Evolutionary conservation across 1,284 basidiomycete genomes (phyloP).

Genomic region (Ganoderma sinense): DNA sequence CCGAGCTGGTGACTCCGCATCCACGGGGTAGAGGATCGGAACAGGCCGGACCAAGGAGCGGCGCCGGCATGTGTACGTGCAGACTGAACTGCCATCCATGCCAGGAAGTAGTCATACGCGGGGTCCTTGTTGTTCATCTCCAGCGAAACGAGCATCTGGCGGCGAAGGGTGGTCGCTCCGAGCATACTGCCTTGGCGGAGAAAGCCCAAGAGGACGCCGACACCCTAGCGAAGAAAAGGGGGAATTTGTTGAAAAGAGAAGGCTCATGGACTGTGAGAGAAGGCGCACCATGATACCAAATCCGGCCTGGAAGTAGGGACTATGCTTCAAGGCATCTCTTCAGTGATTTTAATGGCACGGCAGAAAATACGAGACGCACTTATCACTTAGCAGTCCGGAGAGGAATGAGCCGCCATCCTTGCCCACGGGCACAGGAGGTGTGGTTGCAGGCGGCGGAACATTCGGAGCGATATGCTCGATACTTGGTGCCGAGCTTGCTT

Average conservation of each 20-base stretch:
- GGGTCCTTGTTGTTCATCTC: constrained; percentile 98
- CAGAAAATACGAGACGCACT: constrained; percentile 27
- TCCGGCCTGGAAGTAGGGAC: constrained; percentile 95
- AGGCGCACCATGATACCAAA: constrained; percentile 90
- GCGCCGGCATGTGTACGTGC: constrained; percentile 43
- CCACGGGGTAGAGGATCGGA: constrained; percentile 52
- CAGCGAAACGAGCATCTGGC: constrained; percentile 92
- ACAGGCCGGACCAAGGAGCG: constrained; percentile 35
- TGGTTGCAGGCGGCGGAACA: background rate
- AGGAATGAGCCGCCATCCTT: constrained; percentile 25
- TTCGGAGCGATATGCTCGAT: constrained; percentile 8
- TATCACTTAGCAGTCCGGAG: constrained; percentile 30
- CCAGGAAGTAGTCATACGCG: constrained; percentile 96
- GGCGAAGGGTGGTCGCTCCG: constrained; percentile 79
- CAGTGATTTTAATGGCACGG: constrained; percentile 8
- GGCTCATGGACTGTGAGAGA: background rate
- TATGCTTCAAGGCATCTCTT: constrained; percentile 46
- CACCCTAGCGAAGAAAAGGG: constrained; percentile 59
- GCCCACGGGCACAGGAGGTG: background rate
- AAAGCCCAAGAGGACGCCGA: constrained; percentile 83
- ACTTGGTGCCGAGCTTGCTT: background rate
- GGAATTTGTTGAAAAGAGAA: background rate
- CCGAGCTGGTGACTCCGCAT: constrained; percentile 90
- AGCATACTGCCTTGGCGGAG: constrained; percentile 78
- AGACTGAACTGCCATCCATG: constrained; percentile 90